Percentiles rank a stretch among this genome's conserved stretches.
These are phyloP conservation scores for Monosporascus sp. DNA, from an alignment of 2,329 filamentous ascomycete species.

Conservation along the genomic window DNA sequence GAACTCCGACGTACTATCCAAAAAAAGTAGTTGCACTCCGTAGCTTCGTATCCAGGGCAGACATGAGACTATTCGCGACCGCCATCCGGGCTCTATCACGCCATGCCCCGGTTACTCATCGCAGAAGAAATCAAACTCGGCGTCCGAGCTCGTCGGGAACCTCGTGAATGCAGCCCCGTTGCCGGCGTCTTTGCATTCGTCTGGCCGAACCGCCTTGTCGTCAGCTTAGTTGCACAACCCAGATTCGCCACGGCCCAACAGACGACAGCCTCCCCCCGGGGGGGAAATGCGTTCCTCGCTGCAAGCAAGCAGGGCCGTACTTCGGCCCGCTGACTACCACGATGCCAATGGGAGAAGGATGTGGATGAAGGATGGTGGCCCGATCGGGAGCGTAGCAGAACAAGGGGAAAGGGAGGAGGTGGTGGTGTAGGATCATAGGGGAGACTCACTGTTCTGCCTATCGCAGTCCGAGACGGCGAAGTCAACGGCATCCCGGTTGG, in stretches of 20 bases:
- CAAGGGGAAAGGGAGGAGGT: not conserved
- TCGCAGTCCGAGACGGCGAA: constrained; percentile 41
- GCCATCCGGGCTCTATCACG: not conserved
- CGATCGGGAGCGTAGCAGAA: not conserved
- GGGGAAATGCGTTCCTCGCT: too few species aligned
- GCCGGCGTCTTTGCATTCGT: constrained; percentile 32
- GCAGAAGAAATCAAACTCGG: constrained; percentile 42
- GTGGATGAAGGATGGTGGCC: too few species aligned
- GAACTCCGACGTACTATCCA: not conserved
- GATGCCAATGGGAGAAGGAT: too few species aligned
- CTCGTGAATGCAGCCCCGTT: constrained; percentile 25
- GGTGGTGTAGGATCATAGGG: not conserved
- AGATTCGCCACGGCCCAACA: not conserved
- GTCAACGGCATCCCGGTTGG: constrained; percentile 15
- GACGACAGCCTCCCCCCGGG: not conserved
- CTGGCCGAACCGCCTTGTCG: constrained; percentile 17
- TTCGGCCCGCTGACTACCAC: too few species aligned
- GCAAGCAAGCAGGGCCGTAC: too few species aligned
- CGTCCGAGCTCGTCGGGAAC: constrained; percentile 31
- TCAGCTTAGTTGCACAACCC: not conserved
- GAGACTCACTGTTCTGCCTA: constrained; percentile 35
- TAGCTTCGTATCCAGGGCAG: not conserved
- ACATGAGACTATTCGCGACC: not conserved
- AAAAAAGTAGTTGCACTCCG: not conserved
- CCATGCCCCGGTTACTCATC: constrained; percentile 17